Conservation (phyloP, 2,329 filamentous ascomycete genomes). For the Fusarium tuaranense region DNA sequence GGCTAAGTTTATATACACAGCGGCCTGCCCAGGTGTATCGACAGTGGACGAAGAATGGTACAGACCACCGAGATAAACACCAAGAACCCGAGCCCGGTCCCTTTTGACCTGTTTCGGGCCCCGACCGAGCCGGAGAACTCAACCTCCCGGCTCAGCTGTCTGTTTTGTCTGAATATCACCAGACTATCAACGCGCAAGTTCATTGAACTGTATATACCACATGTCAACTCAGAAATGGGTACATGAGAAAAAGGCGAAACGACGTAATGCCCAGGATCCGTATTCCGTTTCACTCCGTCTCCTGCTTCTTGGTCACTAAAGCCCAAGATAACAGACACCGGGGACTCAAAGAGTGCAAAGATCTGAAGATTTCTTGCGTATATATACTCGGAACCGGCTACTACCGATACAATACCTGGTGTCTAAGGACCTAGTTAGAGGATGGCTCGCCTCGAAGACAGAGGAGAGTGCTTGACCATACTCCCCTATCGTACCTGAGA, state of each 20-base stretch:
- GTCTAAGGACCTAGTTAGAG: no score
- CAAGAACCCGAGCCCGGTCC: no score
- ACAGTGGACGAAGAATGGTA: neutral
- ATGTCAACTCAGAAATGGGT: neutral
- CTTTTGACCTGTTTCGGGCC: no score
- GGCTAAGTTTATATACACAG: neutral
- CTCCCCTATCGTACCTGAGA: neutral
- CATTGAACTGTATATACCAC: neutral
- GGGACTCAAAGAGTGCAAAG: neutral
- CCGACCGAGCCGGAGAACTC: no score
- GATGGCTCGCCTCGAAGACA: no score
- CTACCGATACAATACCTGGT: no score
- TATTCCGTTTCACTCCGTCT: neutral
- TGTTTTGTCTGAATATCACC: neutral
- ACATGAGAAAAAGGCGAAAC: no score
- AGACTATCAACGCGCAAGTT: neutral
- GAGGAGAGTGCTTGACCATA: no score
- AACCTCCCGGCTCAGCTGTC: neutral
- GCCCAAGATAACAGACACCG: no score
- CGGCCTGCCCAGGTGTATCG: neutral
- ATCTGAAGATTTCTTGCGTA: neutral
- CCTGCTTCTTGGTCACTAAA: neutral
- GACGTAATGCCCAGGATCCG: neutral
- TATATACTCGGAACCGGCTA: neutral
- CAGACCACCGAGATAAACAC: no score